Evolutionary conservation across 2,329 filamentous ascomycete genomes (phyloP).

Genomic region (Fusarium sp.): DNA sequence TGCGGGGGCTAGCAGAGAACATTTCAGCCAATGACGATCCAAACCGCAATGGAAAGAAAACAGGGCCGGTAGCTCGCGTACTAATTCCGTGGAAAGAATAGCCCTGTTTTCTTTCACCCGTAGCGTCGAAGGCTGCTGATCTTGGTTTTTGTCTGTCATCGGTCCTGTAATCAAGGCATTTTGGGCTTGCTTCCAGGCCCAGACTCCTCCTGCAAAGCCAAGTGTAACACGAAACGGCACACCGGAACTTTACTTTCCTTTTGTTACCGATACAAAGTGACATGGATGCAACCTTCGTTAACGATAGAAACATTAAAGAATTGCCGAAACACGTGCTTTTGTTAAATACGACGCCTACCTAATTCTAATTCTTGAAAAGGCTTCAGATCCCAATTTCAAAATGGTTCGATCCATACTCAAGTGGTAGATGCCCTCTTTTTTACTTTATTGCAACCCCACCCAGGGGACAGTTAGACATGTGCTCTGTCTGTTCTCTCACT

Average conservation of each 20-base stretch:
- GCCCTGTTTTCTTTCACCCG: slow-evolving; percentile 21
- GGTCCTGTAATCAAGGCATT: slow-evolving; percentile 23
- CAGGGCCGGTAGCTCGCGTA: background rate
- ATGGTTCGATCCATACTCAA: slow-evolving; percentile 30
- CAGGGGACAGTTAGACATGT: background rate
- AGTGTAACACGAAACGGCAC: background rate
- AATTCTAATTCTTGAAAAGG: background rate
- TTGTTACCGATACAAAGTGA: background rate
- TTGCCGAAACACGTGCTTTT: slow-evolving; percentile 22
- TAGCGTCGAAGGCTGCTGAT: slow-evolving; percentile 36
- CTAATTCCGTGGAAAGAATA: background rate
- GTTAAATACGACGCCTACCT: background rate
- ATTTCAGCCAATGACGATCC: background rate
- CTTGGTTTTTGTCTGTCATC: slow-evolving; percentile 53
- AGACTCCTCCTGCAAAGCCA: background rate
- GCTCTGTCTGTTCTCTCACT: background rate
- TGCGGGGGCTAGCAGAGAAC: slow-evolving; percentile 26
- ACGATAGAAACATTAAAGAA: background rate
- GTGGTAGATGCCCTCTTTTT: background rate
- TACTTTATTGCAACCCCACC: background rate
- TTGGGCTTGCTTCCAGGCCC: slow-evolving; percentile 7
- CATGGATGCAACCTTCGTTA: background rate
- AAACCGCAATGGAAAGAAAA: slow-evolving; percentile 1
- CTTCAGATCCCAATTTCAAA: background rate
- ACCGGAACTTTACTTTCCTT: background rate